These are phyloP conservation scores for maize (Zea mays) DNA, from an alignment of 176 grass and related monocot species.

Conservation along the genomic window Zm-B73-REFERENCE-NAM-5.0 NC_050105.1:67862001-67862500, in stretches of 20 bases:
- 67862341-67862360: not conserved
- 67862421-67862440: conserved; percentile 45
- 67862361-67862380: conserved; percentile 51
- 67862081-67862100: not conserved
- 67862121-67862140: not conserved
- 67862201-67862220: not conserved
- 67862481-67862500: conserved; percentile 43
- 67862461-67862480: conserved; percentile 57
- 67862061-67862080: not conserved
- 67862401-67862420: conserved; percentile 41
- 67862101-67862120: not conserved
- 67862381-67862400: conserved; percentile 37
- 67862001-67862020: not conserved
- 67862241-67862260: not conserved
- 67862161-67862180: not conserved
- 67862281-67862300: not conserved
- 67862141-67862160: not conserved
- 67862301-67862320: not conserved
- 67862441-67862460: conserved; percentile 41
- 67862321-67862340: conserved; percentile 11
- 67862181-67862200: not conserved
- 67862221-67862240: conserved; percentile 3
- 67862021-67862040: not conserved
- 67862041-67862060: not conserved
- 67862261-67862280: not conserved